Percentiles rank a stretch among this genome's conserved stretches.
These are phyloP conservation scores for Paramecium caudatum DNA, from an alignment of 73 alveolate species.

Conservation along the genomic window DNA sequence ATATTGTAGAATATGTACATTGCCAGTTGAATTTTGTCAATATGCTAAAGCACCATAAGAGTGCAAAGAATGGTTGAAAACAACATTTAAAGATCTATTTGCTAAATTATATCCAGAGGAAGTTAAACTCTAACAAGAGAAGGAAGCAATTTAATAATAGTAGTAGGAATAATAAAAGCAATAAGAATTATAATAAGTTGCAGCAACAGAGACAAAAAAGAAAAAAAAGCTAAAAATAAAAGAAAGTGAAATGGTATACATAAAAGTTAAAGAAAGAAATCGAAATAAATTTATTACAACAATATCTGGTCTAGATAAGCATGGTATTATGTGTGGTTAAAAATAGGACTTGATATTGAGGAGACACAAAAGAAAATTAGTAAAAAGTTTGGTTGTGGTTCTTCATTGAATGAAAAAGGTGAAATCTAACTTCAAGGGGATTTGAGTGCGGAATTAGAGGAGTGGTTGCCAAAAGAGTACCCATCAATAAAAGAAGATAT, in stretches of 20 bases:
- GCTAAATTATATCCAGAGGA: neutral
- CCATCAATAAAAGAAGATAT: slow-evolving; percentile 55
- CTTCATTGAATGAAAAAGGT: slow-evolving; percentile 14
- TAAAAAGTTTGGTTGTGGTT: slow-evolving; percentile 68
- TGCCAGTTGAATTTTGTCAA: slow-evolving; percentile 53
- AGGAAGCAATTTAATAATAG: neutral
- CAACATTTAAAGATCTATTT: slow-evolving; percentile 14
- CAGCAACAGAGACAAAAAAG: slow-evolving; percentile 9
- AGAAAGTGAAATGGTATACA: slow-evolving; percentile 40
- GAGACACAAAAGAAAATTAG: slow-evolving; percentile 60
- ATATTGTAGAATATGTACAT: slow-evolving; percentile 52
- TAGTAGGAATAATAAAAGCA: neutral
- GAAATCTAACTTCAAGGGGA: slow-evolving; percentile 47
- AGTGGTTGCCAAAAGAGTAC: slow-evolving; percentile 58
- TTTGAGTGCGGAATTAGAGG: slow-evolving; percentile 27
- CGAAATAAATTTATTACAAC: slow-evolving; percentile 23
- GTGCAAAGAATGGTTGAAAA: slow-evolving; percentile 49
- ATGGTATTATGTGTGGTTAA: neutral
- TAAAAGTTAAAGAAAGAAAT: slow-evolving; percentile 50
- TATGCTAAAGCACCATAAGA: slow-evolving; percentile 15
- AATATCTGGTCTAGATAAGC: slow-evolving; percentile 42
- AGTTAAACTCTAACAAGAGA: slow-evolving; percentile 15
- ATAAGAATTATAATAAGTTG: neutral
- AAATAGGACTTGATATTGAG: slow-evolving; percentile 41
- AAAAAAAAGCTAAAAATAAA: slow-evolving; percentile 37